A percentile compares a stretch with the other conserved stretches of the same genome.
Conservation (phyloP, 108 stramenopile species). For the Nitzschia sp. region DNA sequence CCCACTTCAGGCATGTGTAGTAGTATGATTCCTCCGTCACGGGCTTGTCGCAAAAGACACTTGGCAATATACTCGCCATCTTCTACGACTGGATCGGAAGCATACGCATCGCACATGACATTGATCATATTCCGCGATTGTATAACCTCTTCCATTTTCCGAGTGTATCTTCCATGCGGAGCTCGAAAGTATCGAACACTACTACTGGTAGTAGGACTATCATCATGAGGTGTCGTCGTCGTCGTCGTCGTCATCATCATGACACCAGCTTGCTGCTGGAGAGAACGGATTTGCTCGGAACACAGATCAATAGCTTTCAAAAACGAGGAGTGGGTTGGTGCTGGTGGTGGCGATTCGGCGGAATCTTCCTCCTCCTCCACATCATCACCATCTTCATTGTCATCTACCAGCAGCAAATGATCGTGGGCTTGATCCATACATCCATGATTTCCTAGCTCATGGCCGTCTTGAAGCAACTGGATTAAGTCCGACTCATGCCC, state of each 20-base stretch:
- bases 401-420: not conserved
- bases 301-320: conserved; percentile 1
- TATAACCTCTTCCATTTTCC: conserved; percentile 22
- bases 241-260: no score
- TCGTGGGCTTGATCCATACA: conserved; percentile 15
- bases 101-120: conserved; percentile 37
- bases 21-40: conserved; percentile 20
- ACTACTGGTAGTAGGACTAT: not conserved
- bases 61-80: conserved; percentile 18
- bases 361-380: no score
- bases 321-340: conserved; percentile 4
- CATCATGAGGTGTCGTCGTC: no score
- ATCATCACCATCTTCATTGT: no score
- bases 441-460: conserved; percentile 37
- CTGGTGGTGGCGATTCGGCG: no score
- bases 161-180: conserved; percentile 24
- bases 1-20: conserved; percentile 34
- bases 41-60: conserved; percentile 14
- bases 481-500: conserved; percentile 21
- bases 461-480: conserved; percentile 22
- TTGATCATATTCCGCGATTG: conserved; percentile 1
- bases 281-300: not conserved
- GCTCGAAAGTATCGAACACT: conserved; percentile 27
- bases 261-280: not conserved
- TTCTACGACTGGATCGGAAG: conserved; percentile 27